Conservation (phyloP, 164 flowering plant species). For the Magnolia sinica region DNA sequence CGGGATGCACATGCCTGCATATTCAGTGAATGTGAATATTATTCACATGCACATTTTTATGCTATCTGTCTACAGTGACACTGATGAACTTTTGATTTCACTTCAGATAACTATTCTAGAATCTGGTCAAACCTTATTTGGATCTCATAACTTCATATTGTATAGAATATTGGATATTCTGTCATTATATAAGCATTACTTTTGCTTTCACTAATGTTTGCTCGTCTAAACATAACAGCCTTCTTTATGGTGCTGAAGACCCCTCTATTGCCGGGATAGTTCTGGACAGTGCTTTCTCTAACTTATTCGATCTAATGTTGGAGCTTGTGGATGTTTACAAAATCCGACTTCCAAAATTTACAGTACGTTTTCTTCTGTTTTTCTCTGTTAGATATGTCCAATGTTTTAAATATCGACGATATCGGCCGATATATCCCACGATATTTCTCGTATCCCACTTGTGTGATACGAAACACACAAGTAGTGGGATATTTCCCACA, state of each 20-base stretch:
- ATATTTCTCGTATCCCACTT: no score
- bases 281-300: slow-evolving; percentile 92
- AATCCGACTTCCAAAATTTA: slow-evolving; percentile 92
- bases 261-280: slow-evolving; percentile 98
- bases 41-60: no score
- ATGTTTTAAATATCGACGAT: no score
- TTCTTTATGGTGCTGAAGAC: slow-evolving; percentile 96
- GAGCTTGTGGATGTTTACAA: slow-evolving; percentile 93
- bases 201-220: not conserved
- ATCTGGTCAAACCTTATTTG: no score
- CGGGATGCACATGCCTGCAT: no score
- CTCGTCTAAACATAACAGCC: slow-evolving; percentile 44
- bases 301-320: slow-evolving; percentile 91
- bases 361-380: slow-evolving; percentile 34
- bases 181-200: not conserved
- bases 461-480: no score
- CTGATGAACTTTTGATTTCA: no score
- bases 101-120: no score
- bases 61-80: no score
- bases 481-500: no score
- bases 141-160: not conserved
- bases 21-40: no score
- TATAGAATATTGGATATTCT: not conserved
- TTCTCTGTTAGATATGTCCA: not conserved
- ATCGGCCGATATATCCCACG: no score